Percentiles rank a stretch among this genome's conserved stretches.
Evolutionary conservation across 1,139 yeast genomes (phyloP).

Genomic region (Entelexis paramagnoliae): DNA sequence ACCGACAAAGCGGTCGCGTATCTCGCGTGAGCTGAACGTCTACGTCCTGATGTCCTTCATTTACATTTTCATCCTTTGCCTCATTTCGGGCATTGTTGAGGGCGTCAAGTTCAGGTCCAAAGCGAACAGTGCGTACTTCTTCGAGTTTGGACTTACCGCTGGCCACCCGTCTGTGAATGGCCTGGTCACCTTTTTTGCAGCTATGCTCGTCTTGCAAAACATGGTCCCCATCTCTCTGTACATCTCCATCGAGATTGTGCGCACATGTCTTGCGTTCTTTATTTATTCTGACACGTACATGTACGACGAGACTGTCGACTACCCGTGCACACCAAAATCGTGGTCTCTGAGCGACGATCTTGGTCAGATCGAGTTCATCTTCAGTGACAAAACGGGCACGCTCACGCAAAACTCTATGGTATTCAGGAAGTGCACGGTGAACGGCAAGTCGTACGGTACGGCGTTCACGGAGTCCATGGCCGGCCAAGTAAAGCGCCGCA

Average conservation of each 20-base stretch:
- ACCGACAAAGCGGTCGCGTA: constrained; percentile 78
- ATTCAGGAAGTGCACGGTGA: constrained; percentile 80
- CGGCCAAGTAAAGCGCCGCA: constrained; percentile 65
- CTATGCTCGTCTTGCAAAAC: constrained; percentile 78
- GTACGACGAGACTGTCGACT: constrained; percentile 75
- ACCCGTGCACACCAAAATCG: constrained; percentile 90
- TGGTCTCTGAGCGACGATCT: constrained; percentile 98
- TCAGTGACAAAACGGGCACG: constrained; percentile 95
- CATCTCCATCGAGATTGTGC: constrained; percentile 88
- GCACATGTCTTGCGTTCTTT: constrained; percentile 87
- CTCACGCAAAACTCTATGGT: constrained; percentile 95
- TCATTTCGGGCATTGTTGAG: constrained; percentile 71
- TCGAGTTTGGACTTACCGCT: constrained; percentile 58
- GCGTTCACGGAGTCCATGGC: constrained; percentile 95
- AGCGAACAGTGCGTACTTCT: constrained; percentile 49
- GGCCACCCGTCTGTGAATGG: constrained; percentile 69
- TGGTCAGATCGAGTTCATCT: constrained; percentile 91
- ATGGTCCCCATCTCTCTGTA: constrained; percentile 91
- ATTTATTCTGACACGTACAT: constrained; percentile 78
- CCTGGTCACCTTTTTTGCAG: constrained; percentile 75
- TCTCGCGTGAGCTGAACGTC: constrained; percentile 70
- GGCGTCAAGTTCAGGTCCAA: constrained; percentile 56
- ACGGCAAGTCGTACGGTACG: constrained; percentile 77
- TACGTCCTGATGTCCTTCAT: constrained; percentile 72
- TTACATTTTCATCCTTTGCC: constrained; percentile 64